phyloP scores from a whole-genome alignment of 2,329 filamentous ascomycete species.

The Cladophialophora yegresii region DNA sequence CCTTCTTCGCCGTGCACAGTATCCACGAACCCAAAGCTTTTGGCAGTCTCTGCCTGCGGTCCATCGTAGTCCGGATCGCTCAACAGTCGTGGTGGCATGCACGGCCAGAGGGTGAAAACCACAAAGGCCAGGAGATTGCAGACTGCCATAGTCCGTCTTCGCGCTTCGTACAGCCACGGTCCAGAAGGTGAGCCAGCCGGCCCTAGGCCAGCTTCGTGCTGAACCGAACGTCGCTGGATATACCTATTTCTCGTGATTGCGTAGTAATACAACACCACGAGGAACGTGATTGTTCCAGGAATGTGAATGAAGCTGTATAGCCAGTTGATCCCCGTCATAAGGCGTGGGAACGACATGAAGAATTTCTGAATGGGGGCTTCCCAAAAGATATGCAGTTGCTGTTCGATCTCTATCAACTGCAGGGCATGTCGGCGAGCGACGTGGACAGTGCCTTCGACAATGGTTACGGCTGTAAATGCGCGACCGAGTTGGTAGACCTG shows the following conservation, averaged over 20 bases:
- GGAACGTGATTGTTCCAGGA: conserved; percentile 71
- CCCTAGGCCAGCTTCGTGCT: conserved; percentile 39
- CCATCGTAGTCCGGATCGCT: conserved; percentile 58
- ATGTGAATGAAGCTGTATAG: conserved; percentile 78
- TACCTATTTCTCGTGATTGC: conserved; percentile 63
- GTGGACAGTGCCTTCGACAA: conserved; percentile 68
- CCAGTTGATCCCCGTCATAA: conserved; percentile 71
- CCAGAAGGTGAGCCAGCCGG: conserved; percentile 49
- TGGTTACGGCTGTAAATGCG: conserved; percentile 69
- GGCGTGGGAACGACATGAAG: conserved; percentile 56
- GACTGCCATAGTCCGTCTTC: conserved; percentile 59
- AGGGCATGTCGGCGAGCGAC: conserved; percentile 69
- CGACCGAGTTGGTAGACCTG: conserved; percentile 74
- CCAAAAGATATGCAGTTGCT: conserved; percentile 64
- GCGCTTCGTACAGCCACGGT: conserved; percentile 57
- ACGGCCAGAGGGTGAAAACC: conserved; percentile 61
- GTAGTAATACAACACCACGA: conserved; percentile 68
- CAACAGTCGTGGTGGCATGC: conserved; percentile 61
- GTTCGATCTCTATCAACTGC: conserved; percentile 66
- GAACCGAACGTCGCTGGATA: conserved; percentile 45
- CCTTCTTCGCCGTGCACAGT: conserved; percentile 60
- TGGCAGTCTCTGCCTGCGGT: conserved; percentile 58
- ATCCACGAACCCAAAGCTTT: conserved; percentile 62
- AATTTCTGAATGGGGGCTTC: conserved; percentile 64
- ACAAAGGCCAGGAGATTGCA: conserved; percentile 63